Evolutionary conservation across 83 land plant genomes (phyloP), one percentile per base, ranked within the genome.

Genomic region (Larix sibirica): DNA sequence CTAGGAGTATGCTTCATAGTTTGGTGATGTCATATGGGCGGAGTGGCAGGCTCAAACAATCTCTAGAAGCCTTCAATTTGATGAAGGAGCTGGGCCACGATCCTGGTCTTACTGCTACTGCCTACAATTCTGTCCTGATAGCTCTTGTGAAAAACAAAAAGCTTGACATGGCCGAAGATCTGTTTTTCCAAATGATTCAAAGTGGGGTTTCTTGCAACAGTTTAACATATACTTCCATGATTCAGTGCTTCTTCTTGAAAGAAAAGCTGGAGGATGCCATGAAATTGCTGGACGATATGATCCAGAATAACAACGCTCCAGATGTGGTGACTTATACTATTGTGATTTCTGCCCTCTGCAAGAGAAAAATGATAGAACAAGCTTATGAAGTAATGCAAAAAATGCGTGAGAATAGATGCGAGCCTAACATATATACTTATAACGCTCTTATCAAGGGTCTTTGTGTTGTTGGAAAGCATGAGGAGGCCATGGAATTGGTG

Each of bases 401-500:
- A 73, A 89, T 91, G 24, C 82, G 86, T 6, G 83, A 74, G 5
- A 91, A 86, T 58, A 89, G 94, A 40, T 89, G 90, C 31, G 84
- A 61, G 70, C 90, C 90, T 50, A 89, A 93, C 80, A 75, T 91
- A 85, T 91, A 89, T 33, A 89, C 87, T 68, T 88, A 91, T 79
- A 93, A 93, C 85, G 88, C 87, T 74, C 24, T 93, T 60, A 75
- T 91, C 14, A 90, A 88, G 23, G 95, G 91, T n/a, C 73, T 90
- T 66, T 91, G 91, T 82, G 89, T 82, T 50, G 93, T 89, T 73
- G 90, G 87, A 26, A 83, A 89, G 77, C 66, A 71, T 5, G 90
- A 84, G 3, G 95, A 93, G 42, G 93, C 91, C 2, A 67, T 91
- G 12, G 20, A 42, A 61, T 83, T 85, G 14, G 86, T 93, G 26